Evolutionary conservation across 106 monocot species (phyloP).

Genomic region (Dendrobium huoshanense): DNA sequence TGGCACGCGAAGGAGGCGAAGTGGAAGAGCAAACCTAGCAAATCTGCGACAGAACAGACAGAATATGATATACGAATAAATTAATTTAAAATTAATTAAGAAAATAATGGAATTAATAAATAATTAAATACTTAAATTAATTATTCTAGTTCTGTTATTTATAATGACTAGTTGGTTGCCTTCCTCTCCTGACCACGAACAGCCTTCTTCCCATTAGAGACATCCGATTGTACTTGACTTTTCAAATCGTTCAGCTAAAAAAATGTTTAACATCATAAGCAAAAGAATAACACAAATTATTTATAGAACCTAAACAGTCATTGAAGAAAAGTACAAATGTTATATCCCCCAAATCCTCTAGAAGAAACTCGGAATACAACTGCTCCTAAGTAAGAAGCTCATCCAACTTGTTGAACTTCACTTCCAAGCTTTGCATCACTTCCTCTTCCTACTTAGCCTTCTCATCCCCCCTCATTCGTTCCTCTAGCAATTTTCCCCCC

Average conservation of each 20-base stretch:
- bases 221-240: conserved; percentile 15
- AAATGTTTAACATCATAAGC: conserved; percentile 1
- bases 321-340: conserved; percentile 29
- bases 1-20: no score
- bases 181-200: conserved; percentile 75
- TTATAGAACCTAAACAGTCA: background rate
- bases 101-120: no score
- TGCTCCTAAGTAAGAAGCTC: conserved; percentile 23
- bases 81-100: no score
- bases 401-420: conserved; percentile 25
- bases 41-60: no score
- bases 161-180: conserved; percentile 4
- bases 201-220: conserved; percentile 34
- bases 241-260: conserved; percentile 26
- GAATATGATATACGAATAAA: no score
- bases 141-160: no score
- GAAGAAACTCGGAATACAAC: conserved; percentile 60
- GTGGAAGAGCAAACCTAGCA: no score
- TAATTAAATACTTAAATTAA: no score
- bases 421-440: background rate
- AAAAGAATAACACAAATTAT: background rate
- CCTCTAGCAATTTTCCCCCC: conserved; percentile 16
- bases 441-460: conserved; percentile 2
- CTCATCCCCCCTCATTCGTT: background rate
- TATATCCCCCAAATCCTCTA: conserved; percentile 84